Percentiles rank a stretch among this genome's conserved stretches.
These are phyloP conservation scores for Aspergillus vadensis DNA, from an alignment of 2,329 filamentous ascomycete genomes.

Conservation along the genomic window DNA sequence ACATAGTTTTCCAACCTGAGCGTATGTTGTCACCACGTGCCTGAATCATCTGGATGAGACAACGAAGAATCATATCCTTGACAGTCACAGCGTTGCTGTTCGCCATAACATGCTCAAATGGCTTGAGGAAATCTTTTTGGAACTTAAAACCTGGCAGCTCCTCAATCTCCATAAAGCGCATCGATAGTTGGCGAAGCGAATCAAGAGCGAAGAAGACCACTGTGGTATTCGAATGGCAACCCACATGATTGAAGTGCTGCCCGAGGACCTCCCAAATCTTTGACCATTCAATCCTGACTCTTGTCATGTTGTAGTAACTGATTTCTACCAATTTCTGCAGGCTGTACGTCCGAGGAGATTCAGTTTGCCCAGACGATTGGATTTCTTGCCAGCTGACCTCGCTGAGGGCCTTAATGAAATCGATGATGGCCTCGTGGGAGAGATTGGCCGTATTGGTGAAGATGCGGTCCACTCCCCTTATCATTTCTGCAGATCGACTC, in stretches of 20 bases:
- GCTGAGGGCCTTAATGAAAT: slow-evolving; percentile 88
- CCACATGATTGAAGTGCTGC: slow-evolving; percentile 96
- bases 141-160: slow-evolving; percentile 99
- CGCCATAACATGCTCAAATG: slow-evolving; percentile 95
- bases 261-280: slow-evolving; percentile 98
- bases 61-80: slow-evolving; percentile 95
- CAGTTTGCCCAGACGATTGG: slow-evolving; percentile 92
- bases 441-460: slow-evolving; percentile 96
- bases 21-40: slow-evolving; percentile 94
- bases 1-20: slow-evolving; percentile 99
- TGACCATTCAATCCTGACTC: slow-evolving; percentile 97
- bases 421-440: slow-evolving; percentile 89
- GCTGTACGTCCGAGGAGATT: slow-evolving; percentile 94
- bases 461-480: slow-evolving; percentile 90
- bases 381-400: slow-evolving; percentile 99
- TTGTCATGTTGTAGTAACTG: slow-evolving; percentile 99
- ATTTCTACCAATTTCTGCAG: slow-evolving; percentile 98
- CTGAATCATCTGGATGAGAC: slow-evolving; percentile 98
- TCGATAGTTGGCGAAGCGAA: slow-evolving; percentile 89
- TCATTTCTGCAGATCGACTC: slow-evolving; percentile 87
- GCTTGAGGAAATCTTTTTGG: slow-evolving; percentile 98
- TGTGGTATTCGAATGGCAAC: slow-evolving; percentile 92
- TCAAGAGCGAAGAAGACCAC: slow-evolving; percentile 98
- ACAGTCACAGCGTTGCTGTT: slow-evolving; percentile 90
- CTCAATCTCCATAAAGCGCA: slow-evolving; percentile 98